Evolutionary conservation across 1,284 basidiomycete genomes (phyloP).

Genomic region (Apiotrichum brassicae): DNA sequence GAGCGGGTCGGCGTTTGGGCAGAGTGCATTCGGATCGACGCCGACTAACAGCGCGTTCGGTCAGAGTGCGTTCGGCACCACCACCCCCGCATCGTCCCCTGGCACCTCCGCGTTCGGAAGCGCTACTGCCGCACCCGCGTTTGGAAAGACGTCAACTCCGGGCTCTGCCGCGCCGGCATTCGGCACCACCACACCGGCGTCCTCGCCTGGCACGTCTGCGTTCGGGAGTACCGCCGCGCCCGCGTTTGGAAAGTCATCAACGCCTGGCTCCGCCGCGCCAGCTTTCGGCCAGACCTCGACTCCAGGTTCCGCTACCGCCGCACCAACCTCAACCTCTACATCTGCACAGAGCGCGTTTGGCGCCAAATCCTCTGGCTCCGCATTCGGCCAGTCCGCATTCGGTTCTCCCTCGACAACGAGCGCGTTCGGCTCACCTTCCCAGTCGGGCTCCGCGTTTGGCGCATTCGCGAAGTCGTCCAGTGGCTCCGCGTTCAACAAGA

Average conservation of each 20-base stretch:
- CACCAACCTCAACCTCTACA: not conserved
- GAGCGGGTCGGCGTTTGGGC: conserved; percentile 9
- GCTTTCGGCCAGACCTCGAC: not conserved
- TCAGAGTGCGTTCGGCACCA: no score
- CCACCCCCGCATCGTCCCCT: no score
- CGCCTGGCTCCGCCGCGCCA: not conserved
- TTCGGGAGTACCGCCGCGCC: no score
- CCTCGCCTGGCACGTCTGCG: no score
- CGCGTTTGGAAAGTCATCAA: not conserved
- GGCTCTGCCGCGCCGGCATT: no score
- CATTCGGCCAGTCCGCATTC: not conserved
- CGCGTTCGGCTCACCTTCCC: not conserved
- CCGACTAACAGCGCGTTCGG: no score
- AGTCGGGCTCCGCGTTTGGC: not conserved
- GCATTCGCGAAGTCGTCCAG: not conserved
- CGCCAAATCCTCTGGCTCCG: not conserved
- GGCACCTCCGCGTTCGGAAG: not conserved
- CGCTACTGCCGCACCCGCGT: not conserved
- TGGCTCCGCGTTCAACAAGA: not conserved
- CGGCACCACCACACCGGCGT: no score
- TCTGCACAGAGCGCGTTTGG: conserved; percentile 2
- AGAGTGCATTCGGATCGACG: conserved; percentile 9
- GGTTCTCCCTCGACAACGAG: not conserved
- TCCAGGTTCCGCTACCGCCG: no score
- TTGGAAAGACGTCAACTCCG: not conserved